Conservation (phyloP, 148 eudicot genomes). For the Rhododendron griersonianum region DNA sequence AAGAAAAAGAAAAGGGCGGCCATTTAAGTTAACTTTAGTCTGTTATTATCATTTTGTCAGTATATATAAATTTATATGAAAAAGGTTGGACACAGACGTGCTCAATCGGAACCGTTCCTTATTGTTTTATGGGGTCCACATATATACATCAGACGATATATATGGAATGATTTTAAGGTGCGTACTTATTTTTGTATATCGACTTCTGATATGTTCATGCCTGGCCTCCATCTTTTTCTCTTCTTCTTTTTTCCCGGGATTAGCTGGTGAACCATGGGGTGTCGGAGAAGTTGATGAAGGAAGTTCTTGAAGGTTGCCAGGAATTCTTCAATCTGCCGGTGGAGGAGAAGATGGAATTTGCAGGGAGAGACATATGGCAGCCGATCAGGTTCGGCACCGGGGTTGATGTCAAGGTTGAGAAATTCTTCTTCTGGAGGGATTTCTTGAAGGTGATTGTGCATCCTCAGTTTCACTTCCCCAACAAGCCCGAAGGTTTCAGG, state of each 20-base stretch:
- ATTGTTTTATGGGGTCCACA: background rate
- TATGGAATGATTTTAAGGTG: background rate
- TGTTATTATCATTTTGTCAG: no score
- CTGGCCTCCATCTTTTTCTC: background rate
- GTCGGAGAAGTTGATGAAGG: constrained; percentile 31
- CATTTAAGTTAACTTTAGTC: no score
- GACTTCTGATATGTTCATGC: background rate
- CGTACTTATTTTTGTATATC: background rate
- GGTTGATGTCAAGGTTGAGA: constrained; percentile 32
- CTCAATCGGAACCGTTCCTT: background rate
- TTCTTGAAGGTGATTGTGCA: constrained; percentile 29
- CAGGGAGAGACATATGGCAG: constrained; percentile 30
- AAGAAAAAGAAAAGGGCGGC: no score
- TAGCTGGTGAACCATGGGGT: constrained; percentile 62
- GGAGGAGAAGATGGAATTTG: constrained; percentile 41
- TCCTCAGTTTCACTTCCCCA: constrained; percentile 29
- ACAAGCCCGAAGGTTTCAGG: constrained; percentile 16
- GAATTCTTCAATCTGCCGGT: constrained; percentile 40
- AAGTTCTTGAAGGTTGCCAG: constrained; percentile 20
- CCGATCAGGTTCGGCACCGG: constrained; percentile 56
- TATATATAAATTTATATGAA: background rate
- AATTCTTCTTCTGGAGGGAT: constrained; percentile 23
- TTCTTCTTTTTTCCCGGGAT: background rate
- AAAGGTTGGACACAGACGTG: background rate
- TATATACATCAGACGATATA: no score